Conservation (phyloP, 78 protist genomes). For the Capsaspora owczarzaki region DNA sequence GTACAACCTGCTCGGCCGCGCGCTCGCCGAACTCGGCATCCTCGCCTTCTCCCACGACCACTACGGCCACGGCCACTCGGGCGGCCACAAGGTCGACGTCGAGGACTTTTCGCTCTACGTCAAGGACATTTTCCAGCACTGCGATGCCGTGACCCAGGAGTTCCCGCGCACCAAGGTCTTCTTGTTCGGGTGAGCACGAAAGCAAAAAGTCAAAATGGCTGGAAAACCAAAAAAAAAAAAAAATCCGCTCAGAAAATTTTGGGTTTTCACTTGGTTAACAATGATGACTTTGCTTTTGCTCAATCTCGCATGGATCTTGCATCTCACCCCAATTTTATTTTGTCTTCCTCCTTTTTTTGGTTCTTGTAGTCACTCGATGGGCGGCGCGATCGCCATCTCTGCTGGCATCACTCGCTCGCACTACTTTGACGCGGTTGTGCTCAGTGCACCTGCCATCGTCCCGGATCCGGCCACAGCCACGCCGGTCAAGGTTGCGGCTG, state of each 20-base stretch:
- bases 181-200: background rate
- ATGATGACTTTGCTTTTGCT: too few relatives aligned
- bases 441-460: background rate
- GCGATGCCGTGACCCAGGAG: constrained; percentile 49
- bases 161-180: background rate
- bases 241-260: too few relatives aligned
- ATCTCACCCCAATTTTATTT: too few relatives aligned
- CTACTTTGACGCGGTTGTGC: background rate
- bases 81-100: constrained; percentile 77
- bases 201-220: too few relatives aligned
- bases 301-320: too few relatives aligned
- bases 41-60: constrained; percentile 60
- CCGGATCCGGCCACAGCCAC: background rate
- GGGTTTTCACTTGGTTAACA: too few relatives aligned
- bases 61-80: constrained; percentile 63
- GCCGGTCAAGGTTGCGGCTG: background rate
- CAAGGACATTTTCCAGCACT: constrained; percentile 66
- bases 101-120: constrained; percentile 39
- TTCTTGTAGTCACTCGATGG: background rate
- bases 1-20: constrained; percentile 33
- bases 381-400: background rate
- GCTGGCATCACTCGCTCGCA: background rate
- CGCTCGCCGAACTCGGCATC: background rate
- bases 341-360: background rate
- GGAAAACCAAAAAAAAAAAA: too few relatives aligned